phyloP scores from a whole-genome alignment of 352 stramenopile species.

The Phytophthora podocarpi region DNA sequence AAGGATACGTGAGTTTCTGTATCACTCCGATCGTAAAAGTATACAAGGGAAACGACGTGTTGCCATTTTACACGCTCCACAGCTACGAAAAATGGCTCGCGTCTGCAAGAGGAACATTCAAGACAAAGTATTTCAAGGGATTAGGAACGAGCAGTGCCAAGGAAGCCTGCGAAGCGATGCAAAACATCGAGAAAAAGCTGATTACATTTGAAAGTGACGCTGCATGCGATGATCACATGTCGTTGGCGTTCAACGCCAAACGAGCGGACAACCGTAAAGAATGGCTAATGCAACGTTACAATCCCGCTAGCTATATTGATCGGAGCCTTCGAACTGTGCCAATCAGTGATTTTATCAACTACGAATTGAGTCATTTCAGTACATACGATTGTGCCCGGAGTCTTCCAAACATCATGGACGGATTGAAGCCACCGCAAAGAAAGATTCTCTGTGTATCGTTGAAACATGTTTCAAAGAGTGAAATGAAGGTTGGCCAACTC shows the following conservation, averaged over 20 bases:
- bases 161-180: slow-evolving; percentile 94
- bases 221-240: slow-evolving; percentile 82
- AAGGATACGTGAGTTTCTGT: slow-evolving; percentile 93
- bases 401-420: slow-evolving; percentile 91
- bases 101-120: slow-evolving; percentile 5
- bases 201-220: neutral
- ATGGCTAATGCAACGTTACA: slow-evolving; percentile 80
- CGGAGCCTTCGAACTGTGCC: neutral
- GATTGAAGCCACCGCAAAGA: slow-evolving; percentile 89
- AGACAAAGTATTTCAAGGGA: slow-evolving; percentile 96
- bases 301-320: slow-evolving; percentile 90
- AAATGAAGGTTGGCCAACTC: slow-evolving; percentile 96
- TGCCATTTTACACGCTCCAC: slow-evolving; percentile 90
- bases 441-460: slow-evolving; percentile 93
- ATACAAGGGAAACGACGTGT: neutral
- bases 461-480: slow-evolving; percentile 92
- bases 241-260: slow-evolving; percentile 94
- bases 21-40: slow-evolving; percentile 97
- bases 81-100: slow-evolving; percentile 91
- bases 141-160: slow-evolving; percentile 93
- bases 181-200: slow-evolving; percentile 69
- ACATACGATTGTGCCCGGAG: slow-evolving; percentile 88
- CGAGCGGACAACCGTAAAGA: slow-evolving; percentile 90
- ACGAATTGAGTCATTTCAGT: slow-evolving; percentile 94
- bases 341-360: slow-evolving; percentile 10